Evolutionary conservation across 345 rosid species (phyloP), one percentile per base, ranked within the genome.

Genomic region (Citrus inodora): DNA sequence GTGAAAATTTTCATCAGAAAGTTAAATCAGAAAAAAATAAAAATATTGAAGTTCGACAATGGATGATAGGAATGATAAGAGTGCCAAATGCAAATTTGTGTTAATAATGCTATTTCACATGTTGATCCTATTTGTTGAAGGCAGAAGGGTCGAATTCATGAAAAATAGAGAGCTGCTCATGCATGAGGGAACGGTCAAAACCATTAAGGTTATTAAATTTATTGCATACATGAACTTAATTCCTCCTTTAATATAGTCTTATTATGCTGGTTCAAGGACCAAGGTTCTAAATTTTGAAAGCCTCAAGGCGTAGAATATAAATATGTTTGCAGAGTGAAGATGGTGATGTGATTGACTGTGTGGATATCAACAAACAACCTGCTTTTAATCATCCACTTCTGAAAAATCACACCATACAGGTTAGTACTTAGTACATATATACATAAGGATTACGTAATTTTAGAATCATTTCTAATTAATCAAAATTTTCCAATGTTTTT

Each of bases 321-420:
- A 35, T 13, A 28, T 64, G 17, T 70, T 61, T 2, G 27, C 56
- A 71, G 74, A 53, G 46, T 55, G 58, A 72, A 8, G 48, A 35
- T 22, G 81, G 74, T 4, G 80, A 79, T 11, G 53, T 27, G 28
- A 48, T 83, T 35, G 83, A 83, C 7, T 83, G 83, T 61, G 75
- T 85, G n/a, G 76, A 79, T 25, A 79, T 83, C 25, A 72, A 73
- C 62, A 70, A 86, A 68, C 83, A 81, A 11, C 83, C 78, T 10
- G 82, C 88, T n/a, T 79, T 85, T 65, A 70, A 64, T 69, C 82
- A 85, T 80, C 83, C 83, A 55, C 73, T 82, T 25, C 78, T 81
- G 56, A 77, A 58, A 35, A 71, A 79, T 72, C 87, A 82, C 35
- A 73, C 25, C 9, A 64, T 85, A 51, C 82, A 68, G 65, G 77